phyloP scores from a whole-genome alignment of 1,139 yeast species.

The Diutina mesorugosa region DNA sequence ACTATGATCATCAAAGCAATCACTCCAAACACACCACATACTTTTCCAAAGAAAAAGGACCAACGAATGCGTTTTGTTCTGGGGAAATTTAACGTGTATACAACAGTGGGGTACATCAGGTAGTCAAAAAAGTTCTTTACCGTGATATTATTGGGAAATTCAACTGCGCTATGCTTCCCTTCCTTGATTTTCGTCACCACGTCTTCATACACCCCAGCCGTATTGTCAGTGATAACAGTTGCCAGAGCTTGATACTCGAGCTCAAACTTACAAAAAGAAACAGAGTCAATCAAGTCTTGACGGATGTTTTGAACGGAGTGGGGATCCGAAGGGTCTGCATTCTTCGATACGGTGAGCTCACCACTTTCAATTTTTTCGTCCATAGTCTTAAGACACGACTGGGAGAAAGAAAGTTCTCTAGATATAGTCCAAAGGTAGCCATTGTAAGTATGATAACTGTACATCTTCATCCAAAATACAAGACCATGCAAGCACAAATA shows the following conservation, averaged over 20 bases:
- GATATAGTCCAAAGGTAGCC: slow-evolving; percentile 69
- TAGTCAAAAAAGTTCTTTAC: slow-evolving; percentile 54
- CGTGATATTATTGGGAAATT: slow-evolving; percentile 66
- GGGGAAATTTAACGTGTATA: slow-evolving; percentile 71
- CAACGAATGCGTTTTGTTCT: slow-evolving; percentile 59
- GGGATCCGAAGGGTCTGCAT: slow-evolving; percentile 11
- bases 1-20: slow-evolving; percentile 70
- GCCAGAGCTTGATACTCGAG: slow-evolving; percentile 30
- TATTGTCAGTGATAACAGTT: slow-evolving; percentile 10
- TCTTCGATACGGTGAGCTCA: neutral
- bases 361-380: slow-evolving; percentile 3
- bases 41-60: slow-evolving; percentile 56
- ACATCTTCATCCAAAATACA: slow-evolving; percentile 85
- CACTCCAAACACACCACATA: slow-evolving; percentile 76
- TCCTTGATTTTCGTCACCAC: slow-evolving; percentile 8
- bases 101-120: slow-evolving; percentile 86
- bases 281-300: slow-evolving; percentile 27
- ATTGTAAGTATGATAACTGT: slow-evolving; percentile 78
- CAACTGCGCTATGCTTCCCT: slow-evolving; percentile 10
- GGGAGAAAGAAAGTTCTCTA: slow-evolving; percentile 43
- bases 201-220: slow-evolving; percentile 8
- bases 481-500: slow-evolving; percentile 72
- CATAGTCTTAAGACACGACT: slow-evolving; percentile 14
- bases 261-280: slow-evolving; percentile 54
- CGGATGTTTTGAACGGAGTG: slow-evolving; percentile 8